phyloP scores from a whole-genome alignment of 176 grass and related monocot species.

The Echinochloa phyllopogon region DNA sequence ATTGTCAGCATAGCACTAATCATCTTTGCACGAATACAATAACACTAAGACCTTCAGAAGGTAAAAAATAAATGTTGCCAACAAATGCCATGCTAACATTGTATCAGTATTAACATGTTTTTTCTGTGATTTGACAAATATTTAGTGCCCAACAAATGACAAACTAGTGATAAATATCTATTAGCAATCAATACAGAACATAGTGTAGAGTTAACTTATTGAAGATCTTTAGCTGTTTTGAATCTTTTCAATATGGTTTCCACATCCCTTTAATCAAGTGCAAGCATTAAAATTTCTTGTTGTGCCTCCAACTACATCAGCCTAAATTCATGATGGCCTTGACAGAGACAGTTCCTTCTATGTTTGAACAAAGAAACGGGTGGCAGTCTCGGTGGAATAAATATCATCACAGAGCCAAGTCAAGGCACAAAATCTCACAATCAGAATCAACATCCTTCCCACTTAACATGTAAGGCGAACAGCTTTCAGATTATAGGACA shows the following conservation, averaged over 20 bases:
- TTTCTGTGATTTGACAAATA: slow-evolving; percentile 14
- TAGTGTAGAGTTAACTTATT: neutral
- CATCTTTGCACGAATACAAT: slow-evolving; percentile 7
- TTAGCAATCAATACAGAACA: slow-evolving; percentile 33
- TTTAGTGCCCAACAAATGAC: neutral
- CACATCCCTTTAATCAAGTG: slow-evolving; percentile 42
- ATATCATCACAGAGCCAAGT: slow-evolving; percentile 22
- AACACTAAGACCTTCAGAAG: slow-evolving; percentile 26
- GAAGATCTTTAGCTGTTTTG: slow-evolving; percentile 27
- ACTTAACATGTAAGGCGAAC: slow-evolving; percentile 8
- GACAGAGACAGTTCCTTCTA: slow-evolving; percentile 39
- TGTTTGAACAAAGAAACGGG: slow-evolving; percentile 33
- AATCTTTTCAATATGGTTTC: slow-evolving; percentile 35
- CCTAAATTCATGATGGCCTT: slow-evolving; percentile 36
- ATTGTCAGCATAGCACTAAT: neutral
- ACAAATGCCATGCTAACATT: slow-evolving; percentile 30
- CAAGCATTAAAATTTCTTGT: slow-evolving; percentile 45
- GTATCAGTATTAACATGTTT: neutral
- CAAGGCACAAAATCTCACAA: slow-evolving; percentile 13
- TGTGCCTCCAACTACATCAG: slow-evolving; percentile 27
- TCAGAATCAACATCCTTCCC: slow-evolving; percentile 16
- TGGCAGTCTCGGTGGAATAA: slow-evolving; percentile 31
- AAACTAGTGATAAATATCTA: slow-evolving; percentile 22
- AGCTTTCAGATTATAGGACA: slow-evolving; percentile 2
- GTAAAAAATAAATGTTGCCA: slow-evolving; percentile 7